Evolutionary conservation across 2,329 filamentous ascomycete genomes (phyloP), one percentile per base, ranked within the genome.

Genomic region (Fusarium sp.): DNA sequence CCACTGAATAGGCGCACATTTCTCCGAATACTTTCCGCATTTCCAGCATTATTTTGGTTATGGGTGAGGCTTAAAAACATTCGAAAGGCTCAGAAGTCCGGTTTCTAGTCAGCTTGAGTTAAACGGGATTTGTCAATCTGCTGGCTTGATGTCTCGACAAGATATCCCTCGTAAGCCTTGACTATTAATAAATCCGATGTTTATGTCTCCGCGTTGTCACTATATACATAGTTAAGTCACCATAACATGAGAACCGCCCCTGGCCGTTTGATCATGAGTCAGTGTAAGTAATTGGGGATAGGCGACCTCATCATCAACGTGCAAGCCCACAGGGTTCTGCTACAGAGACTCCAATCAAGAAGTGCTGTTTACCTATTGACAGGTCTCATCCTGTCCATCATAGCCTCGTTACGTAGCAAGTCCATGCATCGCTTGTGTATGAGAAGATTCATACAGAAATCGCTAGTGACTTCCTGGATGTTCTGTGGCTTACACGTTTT

Each of bases 91-190:
- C 7, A 35, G 8, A 35, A 18, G 33, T 35, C 16, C 16, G 16
- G 3, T 35, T 35, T 35, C 33, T 35, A 9, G 6, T 35, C 9
- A 16, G 6, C 8, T 6, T 25, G 5, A 21, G 0, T 28, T 13
- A 6, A 9, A 6, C 0, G 5, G 18, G 12, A 7, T 21, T 21
- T 13, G 11, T 18, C 4, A 46, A 46, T 7, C 3, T 21, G 0
- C 12, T 28, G 18, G 12, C 23, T 28, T 28, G 23, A 7, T 18
- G 28, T 4, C 10, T 19, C 5, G 19, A 9, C 13, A 11, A 28
- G 19, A 19, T 9, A 18, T 19, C 18, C 8, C 43, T 9, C 23
- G 3, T 19, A 7, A 28, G 43, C 18, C 18, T 21, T 28, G 18
- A 4, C 15, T 35, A 35, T 10, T 6, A 0, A 46, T 46, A 23